Percentiles rank a stretch among this genome's conserved stretches.
phyloP scores from a whole-genome alignment of 1,284 basidiomycete species.

The Rhodotorula sp. region DNA sequence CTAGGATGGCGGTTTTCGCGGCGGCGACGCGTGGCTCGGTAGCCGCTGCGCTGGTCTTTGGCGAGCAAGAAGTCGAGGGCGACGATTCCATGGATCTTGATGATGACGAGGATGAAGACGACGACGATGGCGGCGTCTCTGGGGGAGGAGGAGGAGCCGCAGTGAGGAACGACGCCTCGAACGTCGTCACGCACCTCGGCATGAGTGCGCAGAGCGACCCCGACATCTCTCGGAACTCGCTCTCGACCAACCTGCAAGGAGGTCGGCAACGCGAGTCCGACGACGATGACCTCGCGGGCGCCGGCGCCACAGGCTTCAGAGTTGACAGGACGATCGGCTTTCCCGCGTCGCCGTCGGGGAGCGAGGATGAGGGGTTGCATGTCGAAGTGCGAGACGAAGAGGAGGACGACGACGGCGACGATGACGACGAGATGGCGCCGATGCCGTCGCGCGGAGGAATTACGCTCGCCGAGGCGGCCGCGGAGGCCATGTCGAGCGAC shows the following conservation, averaged over 20 bases:
- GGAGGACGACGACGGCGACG: too few species aligned
- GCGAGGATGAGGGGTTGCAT: not conserved
- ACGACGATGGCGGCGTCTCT: not conserved
- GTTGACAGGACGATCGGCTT: not conserved
- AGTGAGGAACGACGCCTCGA: too few species aligned
- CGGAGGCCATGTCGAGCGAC: too few species aligned
- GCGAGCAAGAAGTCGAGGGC: not conserved
- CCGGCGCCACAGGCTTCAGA: too few species aligned
- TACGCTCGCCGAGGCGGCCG: too few species aligned
- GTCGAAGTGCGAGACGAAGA: conserved; percentile 10
- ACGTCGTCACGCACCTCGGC: too few species aligned
- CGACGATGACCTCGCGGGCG: not conserved
- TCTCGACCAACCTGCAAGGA: too few species aligned
- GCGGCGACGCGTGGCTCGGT: too few species aligned
- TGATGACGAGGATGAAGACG: not conserved
- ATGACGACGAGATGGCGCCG: not conserved
- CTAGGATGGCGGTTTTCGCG: too few species aligned
- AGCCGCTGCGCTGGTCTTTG: not conserved
- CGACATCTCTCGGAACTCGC: too few species aligned
- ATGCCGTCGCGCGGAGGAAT: too few species aligned
- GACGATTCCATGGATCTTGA: not conserved
- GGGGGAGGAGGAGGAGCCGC: not conserved
- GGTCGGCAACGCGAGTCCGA: not conserved
- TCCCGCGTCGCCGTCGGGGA: not conserved
- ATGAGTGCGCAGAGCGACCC: too few species aligned